Evolutionary conservation across 1,139 yeast species (phyloP).

Genomic region (Scheffersomyces titani): DNA sequence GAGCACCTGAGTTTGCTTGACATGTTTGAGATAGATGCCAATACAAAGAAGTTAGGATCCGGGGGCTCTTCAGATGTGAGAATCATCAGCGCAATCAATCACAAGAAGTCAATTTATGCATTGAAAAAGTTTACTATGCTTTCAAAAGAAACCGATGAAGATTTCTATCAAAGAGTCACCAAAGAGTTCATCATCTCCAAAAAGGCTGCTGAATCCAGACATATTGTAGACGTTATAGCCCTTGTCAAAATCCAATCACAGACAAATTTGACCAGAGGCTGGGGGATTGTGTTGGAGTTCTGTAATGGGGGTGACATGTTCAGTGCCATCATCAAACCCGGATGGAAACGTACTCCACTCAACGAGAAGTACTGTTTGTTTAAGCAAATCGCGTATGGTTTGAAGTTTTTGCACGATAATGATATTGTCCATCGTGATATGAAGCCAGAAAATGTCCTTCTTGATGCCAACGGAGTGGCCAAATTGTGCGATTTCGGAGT

Average conservation of each 20-base stretch:
- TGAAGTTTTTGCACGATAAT: slow-evolving; percentile 54
- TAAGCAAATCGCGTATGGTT: slow-evolving; percentile 57
- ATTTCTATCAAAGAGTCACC: slow-evolving; percentile 63
- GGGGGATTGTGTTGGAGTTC: slow-evolving; percentile 75
- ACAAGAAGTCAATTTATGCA: slow-evolving; percentile 51
- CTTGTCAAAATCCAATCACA: slow-evolving; percentile 61
- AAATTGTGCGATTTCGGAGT: slow-evolving; percentile 80
- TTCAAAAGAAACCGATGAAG: slow-evolving; percentile 60
- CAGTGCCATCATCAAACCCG: slow-evolving; percentile 42
- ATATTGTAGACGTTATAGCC: slow-evolving; percentile 58
- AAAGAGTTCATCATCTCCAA: slow-evolving; percentile 66
- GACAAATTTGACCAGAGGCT: slow-evolving; percentile 58
- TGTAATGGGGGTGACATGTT: slow-evolving; percentile 61
- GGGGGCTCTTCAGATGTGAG: slow-evolving; percentile 77
- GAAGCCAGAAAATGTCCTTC: slow-evolving; percentile 64
- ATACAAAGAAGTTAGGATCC: slow-evolving; percentile 57
- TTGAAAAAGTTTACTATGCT: slow-evolving; percentile 67
- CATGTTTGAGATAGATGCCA: slow-evolving; percentile 55
- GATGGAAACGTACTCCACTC: slow-evolving; percentile 48
- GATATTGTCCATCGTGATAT: slow-evolving; percentile 67
- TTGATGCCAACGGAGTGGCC: slow-evolving; percentile 58
- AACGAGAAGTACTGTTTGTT: slow-evolving; percentile 61
- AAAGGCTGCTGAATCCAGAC: slow-evolving; percentile 51
- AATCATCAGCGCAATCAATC: slow-evolving; percentile 41
- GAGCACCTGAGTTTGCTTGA: slow-evolving; percentile 55